Evolutionary conservation across 768 basidiomycete species (phyloP).

Genomic region (Lentinula lateritia): DNA sequence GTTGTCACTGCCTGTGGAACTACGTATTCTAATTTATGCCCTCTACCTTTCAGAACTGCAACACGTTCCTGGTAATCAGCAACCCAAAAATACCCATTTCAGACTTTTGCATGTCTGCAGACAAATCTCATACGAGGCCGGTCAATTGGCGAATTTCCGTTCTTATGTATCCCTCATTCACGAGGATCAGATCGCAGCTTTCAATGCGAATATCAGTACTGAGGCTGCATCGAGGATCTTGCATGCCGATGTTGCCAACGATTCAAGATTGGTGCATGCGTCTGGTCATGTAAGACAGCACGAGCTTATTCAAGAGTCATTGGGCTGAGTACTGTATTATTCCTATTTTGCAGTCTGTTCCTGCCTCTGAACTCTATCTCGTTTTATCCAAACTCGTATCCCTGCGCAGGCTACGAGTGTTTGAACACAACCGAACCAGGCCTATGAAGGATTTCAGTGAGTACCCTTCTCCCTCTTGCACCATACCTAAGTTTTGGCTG

Average conservation of each 20-base stretch:
- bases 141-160: slow-evolving; percentile 9
- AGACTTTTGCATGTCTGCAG: slow-evolving; percentile 25
- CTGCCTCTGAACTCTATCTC: slow-evolving; percentile 25
- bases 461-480: not conserved
- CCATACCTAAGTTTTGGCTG: not conserved
- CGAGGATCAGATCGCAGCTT: slow-evolving; percentile 28
- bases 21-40: slow-evolving; percentile 29
- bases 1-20: slow-evolving; percentile 24
- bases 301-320: not conserved
- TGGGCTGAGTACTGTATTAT: slow-evolving; percentile 6
- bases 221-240: slow-evolving; percentile 18
- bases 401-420: slow-evolving; percentile 26
- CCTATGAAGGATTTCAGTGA: slow-evolving; percentile 3
- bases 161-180: slow-evolving; percentile 31
- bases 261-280: slow-evolving; percentile 24
- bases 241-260: slow-evolving; percentile 34
- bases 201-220: slow-evolving; percentile 16
- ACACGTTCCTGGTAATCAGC: slow-evolving; percentile 13
- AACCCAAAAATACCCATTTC: slow-evolving; percentile 30
- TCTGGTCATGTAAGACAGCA: slow-evolving; percentile 14
- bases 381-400: slow-evolving; percentile 22
- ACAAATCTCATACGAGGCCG: slow-evolving; percentile 25
- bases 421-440: slow-evolving; percentile 21
- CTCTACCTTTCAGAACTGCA: slow-evolving; percentile 21
- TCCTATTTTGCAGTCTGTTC: slow-evolving; percentile 9